Evolutionary conservation across 1,284 basidiomycete genomes (phyloP).

Genomic region (Tylopilus microsporus): DNA sequence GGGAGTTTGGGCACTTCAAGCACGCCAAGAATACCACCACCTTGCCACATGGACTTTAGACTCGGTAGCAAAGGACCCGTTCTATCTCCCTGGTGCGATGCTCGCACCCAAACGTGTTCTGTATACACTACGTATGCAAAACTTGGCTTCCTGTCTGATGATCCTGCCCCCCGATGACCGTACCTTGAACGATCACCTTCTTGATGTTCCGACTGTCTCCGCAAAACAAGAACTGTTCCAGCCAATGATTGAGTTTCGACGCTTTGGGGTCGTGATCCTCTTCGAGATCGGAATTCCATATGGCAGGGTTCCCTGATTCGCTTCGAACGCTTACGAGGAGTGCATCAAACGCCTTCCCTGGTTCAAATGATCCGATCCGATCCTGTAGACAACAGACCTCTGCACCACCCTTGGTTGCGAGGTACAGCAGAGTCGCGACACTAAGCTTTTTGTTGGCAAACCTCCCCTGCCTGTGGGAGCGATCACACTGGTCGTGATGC

Average conservation of each 20-base stretch:
- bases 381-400: slow-evolving; percentile 71
- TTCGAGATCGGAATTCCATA: slow-evolving; percentile 49
- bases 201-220: slow-evolving; percentile 87
- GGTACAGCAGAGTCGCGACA: slow-evolving; percentile 76
- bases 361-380: slow-evolving; percentile 72
- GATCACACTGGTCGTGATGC: slow-evolving; percentile 1
- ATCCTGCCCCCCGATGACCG: slow-evolving; percentile 66
- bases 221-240: slow-evolving; percentile 76
- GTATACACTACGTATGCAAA: neutral
- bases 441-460: slow-evolving; percentile 67
- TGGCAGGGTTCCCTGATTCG: slow-evolving; percentile 52
- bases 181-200: slow-evolving; percentile 81
- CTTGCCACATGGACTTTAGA: neutral
- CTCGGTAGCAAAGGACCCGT: neutral
- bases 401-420: slow-evolving; percentile 91
- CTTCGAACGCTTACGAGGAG: slow-evolving; percentile 57
- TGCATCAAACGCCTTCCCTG: slow-evolving; percentile 90
- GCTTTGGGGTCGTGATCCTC: slow-evolving; percentile 17
- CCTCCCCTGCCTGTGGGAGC: slow-evolving; percentile 8
- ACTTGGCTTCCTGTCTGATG: slow-evolving; percentile 13
- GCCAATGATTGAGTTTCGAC: slow-evolving; percentile 42
- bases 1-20: slow-evolving; percentile 64
- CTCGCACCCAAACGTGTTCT: slow-evolving; percentile 1
- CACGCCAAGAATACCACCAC: neutral
- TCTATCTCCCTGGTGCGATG: neutral